A percentile compares a stretch with the other conserved stretches of the same genome.
Evolutionary conservation across 257 asterid species (phyloP).

Genomic region (Solanum acaule): DNA sequence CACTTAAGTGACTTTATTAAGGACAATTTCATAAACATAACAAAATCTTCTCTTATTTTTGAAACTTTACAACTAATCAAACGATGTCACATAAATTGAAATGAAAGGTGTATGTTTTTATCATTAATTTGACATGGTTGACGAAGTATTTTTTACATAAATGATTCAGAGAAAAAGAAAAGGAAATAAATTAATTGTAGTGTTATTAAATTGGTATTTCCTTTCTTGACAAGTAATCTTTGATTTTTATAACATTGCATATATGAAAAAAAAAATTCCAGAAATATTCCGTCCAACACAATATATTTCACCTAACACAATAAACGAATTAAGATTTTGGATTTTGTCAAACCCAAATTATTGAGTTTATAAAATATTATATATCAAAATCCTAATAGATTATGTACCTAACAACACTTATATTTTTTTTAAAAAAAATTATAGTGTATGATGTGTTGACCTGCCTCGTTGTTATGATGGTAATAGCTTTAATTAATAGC

Average conservation of each 20-base stretch:
- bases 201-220: not conserved
- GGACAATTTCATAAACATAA: not conserved
- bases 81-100: not conserved
- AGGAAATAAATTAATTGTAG: not conserved
- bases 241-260: not conserved
- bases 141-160: not conserved
- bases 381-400: not conserved
- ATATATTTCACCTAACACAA: not conserved
- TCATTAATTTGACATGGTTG: not conserved
- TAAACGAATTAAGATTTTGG: not conserved
- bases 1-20: not conserved
- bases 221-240: not conserved
- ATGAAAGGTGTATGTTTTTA: too few relatives aligned
- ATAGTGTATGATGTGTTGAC: not conserved
- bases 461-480: not conserved
- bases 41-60: not conserved
- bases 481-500: not conserved
- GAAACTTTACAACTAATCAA: rapidly evolving
- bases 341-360: not conserved
- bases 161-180: not conserved
- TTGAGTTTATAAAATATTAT: not conserved
- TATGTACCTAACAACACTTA: not conserved
- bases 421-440: not conserved
- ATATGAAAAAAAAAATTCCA: not conserved
- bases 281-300: not conserved